Conservation (phyloP, 228 moss, liverwort and hornwort species). For the Sphagnum magellanicum region DNA sequence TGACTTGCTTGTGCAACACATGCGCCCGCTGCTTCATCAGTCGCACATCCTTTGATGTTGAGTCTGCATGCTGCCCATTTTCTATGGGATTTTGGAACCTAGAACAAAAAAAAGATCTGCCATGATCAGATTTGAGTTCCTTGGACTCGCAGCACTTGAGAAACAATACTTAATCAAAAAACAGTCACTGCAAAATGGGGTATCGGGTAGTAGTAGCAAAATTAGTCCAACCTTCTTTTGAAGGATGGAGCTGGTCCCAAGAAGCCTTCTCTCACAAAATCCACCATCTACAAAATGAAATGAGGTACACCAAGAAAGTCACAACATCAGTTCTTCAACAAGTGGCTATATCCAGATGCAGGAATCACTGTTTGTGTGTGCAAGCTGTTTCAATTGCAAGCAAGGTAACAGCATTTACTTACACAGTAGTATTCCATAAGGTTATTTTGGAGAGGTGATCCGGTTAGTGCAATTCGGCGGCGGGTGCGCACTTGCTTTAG, state of each 20-base stretch:
- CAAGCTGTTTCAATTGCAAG: neutral
- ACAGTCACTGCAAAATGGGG: neutral
- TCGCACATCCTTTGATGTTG: slow-evolving; percentile 71
- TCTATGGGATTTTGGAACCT: slow-evolving; percentile 93
- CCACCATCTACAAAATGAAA: slow-evolving; percentile 75
- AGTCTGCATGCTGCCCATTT: slow-evolving; percentile 90
- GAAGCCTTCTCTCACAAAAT: slow-evolving; percentile 91
- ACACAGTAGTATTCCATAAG: slow-evolving; percentile 98
- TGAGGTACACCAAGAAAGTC: too few species aligned
- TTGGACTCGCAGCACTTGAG: neutral
- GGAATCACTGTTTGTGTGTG: neutral
- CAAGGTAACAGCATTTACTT: slow-evolving; percentile 20
- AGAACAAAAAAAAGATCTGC: slow-evolving; percentile 8
- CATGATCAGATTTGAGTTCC: neutral
- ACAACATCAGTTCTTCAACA: neutral
- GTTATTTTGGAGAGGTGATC: slow-evolving; percentile 96
- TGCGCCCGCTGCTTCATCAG: slow-evolving; percentile 80
- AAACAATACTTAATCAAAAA: neutral
- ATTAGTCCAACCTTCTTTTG: slow-evolving; percentile 60
- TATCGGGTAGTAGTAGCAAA: neutral
- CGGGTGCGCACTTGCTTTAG: slow-evolving; percentile 87
- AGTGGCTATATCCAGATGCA: neutral
- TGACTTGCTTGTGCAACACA: slow-evolving; percentile 69
- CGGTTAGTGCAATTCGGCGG: slow-evolving; percentile 91
- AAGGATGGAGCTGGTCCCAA: slow-evolving; percentile 65